phyloP scores from a whole-genome alignment of 1,284 basidiomycete genomes.

The Thelephora terrestris region DNA sequence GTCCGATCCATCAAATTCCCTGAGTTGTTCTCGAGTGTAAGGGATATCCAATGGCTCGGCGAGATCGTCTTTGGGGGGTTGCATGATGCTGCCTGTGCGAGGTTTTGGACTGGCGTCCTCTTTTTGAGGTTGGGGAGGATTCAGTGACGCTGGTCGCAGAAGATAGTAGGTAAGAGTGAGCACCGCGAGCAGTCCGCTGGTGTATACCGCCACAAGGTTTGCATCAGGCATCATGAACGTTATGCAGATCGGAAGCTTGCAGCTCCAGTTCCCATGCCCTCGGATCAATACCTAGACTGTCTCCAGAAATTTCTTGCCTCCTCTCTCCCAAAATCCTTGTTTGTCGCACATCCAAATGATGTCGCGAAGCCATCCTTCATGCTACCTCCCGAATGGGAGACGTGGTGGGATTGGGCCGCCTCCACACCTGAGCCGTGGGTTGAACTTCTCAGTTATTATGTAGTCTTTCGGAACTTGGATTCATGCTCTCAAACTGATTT shows the following conservation, averaged over 20 bases:
- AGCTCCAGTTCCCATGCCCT: not conserved
- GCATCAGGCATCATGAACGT: conserved; percentile 7
- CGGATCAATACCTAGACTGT: not conserved
- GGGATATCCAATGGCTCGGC: conserved; percentile 72
- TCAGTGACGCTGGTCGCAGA: not conserved
- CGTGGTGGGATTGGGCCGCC: conserved; percentile 24
- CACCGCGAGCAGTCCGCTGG: conserved; percentile 3
- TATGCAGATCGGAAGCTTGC: conserved; percentile 7
- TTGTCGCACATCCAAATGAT: conserved; percentile 21
- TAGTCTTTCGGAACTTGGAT: conserved; percentile 15
- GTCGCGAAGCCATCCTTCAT: conserved; percentile 12
- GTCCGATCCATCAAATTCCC: conserved; percentile 59
- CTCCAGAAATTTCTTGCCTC: conserved; percentile 15
- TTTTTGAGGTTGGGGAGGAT: not conserved
- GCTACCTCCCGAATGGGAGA: conserved; percentile 16
- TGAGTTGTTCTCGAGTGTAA: conserved; percentile 61
- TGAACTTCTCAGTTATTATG: conserved; percentile 13
- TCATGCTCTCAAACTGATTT: not conserved
- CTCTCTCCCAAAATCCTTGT: conserved; percentile 12
- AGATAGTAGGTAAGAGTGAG: not conserved
- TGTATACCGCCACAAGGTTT: conserved; percentile 5
- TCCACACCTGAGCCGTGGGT: conserved; percentile 1
- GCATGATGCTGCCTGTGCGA: conserved; percentile 40
- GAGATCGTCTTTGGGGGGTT: conserved; percentile 49
- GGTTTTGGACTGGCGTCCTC: not conserved